These are phyloP conservation scores for Aspergillus leporis DNA, from an alignment of 495 filamentous ascomycete species.

Conservation along the genomic window DNA sequence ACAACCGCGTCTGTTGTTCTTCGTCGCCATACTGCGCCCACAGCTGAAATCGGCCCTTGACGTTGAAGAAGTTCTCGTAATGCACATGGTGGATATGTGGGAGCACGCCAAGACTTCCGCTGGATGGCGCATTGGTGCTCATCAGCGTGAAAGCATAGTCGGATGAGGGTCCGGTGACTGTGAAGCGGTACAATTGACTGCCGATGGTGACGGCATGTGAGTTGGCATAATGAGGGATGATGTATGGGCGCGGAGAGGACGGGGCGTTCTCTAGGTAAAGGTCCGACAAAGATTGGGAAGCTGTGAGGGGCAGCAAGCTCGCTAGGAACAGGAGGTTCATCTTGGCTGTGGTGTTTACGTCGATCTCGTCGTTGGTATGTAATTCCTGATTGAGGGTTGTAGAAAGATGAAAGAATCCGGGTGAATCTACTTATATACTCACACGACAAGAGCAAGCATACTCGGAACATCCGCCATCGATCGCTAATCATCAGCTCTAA, in stretches of 20 bases:
- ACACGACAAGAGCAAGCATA: background rate
- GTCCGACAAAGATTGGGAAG: slow-evolving; percentile 7
- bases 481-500: background rate
- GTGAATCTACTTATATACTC: slow-evolving; percentile 1
- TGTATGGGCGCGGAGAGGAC: slow-evolving; percentile 29
- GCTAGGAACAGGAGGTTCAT: slow-evolving; percentile 11
- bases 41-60: slow-evolving; percentile 46
- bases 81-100: slow-evolving; percentile 44
- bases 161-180: slow-evolving; percentile 44
- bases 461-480: slow-evolving; percentile 6
- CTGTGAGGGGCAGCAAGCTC: slow-evolving; percentile 6
- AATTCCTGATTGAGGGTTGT: background rate
- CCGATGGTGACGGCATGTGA: slow-evolving; percentile 31
- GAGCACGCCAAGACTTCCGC: slow-evolving; percentile 33
- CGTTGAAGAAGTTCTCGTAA: slow-evolving; percentile 48
- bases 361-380: background rate
- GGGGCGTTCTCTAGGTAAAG: slow-evolving; percentile 29
- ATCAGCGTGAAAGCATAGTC: slow-evolving; percentile 44
- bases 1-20: slow-evolving; percentile 35
- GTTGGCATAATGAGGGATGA: slow-evolving; percentile 34
- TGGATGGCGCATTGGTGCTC: slow-evolving; percentile 39
- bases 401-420: background rate
- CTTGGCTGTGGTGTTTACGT: background rate
- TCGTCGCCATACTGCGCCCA: slow-evolving; percentile 39
- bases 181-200: slow-evolving; percentile 33